phyloP scores from a whole-genome alignment of 1,139 yeast species.

The Protomyces macrosporus region DNA sequence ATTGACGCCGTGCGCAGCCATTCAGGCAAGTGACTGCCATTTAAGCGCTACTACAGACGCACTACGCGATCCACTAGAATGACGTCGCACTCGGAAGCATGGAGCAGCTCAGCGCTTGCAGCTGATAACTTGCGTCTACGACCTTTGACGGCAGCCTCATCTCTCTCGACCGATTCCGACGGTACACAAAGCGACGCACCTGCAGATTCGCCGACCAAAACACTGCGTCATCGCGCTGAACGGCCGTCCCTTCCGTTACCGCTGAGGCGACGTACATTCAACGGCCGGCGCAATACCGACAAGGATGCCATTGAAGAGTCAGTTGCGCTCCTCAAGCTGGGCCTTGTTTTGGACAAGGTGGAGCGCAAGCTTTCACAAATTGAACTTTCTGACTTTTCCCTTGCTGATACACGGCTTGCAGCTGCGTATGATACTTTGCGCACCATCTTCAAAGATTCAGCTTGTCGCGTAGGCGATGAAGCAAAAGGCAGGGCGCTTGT shows the following conservation, averaged over 20 bases:
- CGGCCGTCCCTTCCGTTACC: constrained; percentile 7
- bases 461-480: constrained; percentile 21
- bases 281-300: constrained; percentile 12
- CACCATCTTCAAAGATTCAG: constrained; percentile 12
- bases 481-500: constrained; percentile 13
- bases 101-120: background rate
- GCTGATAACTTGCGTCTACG: background rate
- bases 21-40: too few species aligned
- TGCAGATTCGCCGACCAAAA: background rate
- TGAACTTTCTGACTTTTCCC: background rate
- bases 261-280: constrained; percentile 12
- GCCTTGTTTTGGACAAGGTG: constrained; percentile 13
- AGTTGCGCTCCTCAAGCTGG: constrained; percentile 13
- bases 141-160: background rate
- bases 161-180: background rate
- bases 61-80: background rate
- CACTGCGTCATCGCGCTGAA: background rate
- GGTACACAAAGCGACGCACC: background rate
- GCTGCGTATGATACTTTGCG: constrained; percentile 18
- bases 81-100: background rate
- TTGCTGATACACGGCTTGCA: constrained; percentile 5
- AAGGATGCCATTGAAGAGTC: constrained; percentile 16
- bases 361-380: constrained; percentile 4
- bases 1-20: too few species aligned
- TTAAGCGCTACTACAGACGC: too few species aligned